These are phyloP conservation scores for Claviceps arundinis DNA, from an alignment of 2,329 filamentous ascomycete genomes.

Conservation along the genomic window DNA sequence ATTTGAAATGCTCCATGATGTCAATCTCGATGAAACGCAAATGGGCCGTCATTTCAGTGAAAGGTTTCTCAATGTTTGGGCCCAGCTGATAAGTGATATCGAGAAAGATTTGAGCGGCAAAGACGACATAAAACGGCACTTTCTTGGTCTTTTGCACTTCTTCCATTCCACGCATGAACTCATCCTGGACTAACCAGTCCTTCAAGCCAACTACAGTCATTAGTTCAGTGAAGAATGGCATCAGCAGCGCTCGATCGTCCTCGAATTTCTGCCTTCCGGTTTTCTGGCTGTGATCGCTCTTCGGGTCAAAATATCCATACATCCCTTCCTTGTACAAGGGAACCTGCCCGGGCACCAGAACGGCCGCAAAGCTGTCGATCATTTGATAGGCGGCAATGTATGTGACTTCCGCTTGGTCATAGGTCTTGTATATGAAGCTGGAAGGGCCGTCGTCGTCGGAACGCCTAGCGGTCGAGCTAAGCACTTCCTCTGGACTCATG, in stretches of 20 bases:
- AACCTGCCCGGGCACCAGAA: conserved; percentile 7
- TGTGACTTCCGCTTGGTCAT: neutral
- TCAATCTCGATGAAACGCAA: neutral
- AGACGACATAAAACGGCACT: conserved; percentile 23
- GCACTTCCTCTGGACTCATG: neutral
- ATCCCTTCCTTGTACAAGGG: conserved; percentile 13
- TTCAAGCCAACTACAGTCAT: conserved; percentile 8
- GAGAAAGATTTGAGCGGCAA: conserved; percentile 27
- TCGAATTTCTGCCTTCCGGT: conserved; percentile 17
- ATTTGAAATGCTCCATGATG: conserved; percentile 9
- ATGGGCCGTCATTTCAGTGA: neutral
- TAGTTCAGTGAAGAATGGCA: conserved; percentile 21
- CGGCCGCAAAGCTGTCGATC: neutral
- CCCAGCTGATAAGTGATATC: conserved; percentile 25
- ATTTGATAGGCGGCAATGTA: neutral
- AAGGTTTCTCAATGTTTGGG: conserved; percentile 3
- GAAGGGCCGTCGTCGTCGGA: neutral
- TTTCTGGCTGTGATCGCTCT: conserved; percentile 12
- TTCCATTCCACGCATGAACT: conserved; percentile 22
- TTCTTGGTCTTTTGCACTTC: conserved; percentile 16
- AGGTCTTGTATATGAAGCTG: neutral
- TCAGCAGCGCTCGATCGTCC: conserved; percentile 22
- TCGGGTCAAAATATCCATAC: conserved; percentile 15
- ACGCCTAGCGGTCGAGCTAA: too few relatives aligned
- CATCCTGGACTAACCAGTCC: conserved; percentile 19